Conservation (phyloP, 768 basidiomycete species). For the Cystobasidium tubakii region DNA sequence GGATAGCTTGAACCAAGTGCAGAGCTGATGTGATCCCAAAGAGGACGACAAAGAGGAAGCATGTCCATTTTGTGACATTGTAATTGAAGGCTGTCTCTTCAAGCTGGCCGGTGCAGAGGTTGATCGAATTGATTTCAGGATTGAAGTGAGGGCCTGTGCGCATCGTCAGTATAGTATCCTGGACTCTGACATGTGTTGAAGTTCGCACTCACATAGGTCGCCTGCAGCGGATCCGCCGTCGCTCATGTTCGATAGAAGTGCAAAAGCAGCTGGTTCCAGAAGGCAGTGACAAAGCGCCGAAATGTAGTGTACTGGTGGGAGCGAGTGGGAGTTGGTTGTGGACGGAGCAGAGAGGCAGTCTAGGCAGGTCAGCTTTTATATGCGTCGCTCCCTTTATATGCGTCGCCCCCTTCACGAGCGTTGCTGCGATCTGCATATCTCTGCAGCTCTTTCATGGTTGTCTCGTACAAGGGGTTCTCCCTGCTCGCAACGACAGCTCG, state of each 20-base stretch:
- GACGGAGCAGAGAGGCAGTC: not conserved
- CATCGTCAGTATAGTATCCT: not conserved
- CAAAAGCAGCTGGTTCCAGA: too few relatives aligned
- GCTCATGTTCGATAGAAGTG: too few relatives aligned
- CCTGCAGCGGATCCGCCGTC: too few relatives aligned
- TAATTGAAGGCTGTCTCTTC: slow-evolving; percentile 6
- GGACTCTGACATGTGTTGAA: too few relatives aligned
- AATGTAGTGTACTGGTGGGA: not conserved
- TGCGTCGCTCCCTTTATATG: not conserved
- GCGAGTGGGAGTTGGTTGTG: not conserved
- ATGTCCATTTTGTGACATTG: slow-evolving; percentile 18
- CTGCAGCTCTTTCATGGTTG: too few relatives aligned
- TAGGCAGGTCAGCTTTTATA: not conserved
- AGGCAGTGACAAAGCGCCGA: not conserved
- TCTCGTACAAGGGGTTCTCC: too few relatives aligned
- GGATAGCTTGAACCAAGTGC: slow-evolving; percentile 24
- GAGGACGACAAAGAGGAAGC: slow-evolving; percentile 12
- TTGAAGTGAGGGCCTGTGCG: slow-evolving; percentile 10
- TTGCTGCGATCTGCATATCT: not conserved
- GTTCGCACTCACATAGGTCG: not conserved
- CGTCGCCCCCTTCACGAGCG: not conserved
- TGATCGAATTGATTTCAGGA: slow-evolving; percentile 2
- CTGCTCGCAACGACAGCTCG: not conserved
- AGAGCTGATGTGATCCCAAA: slow-evolving; percentile 1
- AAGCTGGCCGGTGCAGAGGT: slow-evolving; percentile 11